Evolutionary conservation across 225 moss, liverwort and hornwort species (phyloP), one percentile per base, ranked within the genome.

Genomic region (Rhytidiadelphus loreus): DNA sequence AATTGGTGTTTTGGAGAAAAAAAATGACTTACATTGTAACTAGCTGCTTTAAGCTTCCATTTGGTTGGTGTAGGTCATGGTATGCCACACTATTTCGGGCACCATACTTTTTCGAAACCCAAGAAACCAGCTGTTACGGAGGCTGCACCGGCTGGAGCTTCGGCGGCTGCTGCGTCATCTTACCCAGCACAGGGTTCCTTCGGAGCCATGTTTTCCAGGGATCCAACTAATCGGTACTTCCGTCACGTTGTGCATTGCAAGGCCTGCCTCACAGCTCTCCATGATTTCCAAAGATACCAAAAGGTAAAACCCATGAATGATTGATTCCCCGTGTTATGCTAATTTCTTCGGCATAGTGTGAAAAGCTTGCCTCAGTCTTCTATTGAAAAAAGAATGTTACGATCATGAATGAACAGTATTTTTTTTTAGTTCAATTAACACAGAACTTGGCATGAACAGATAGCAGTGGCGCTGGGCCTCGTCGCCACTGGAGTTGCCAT

Each of bases 221-320:
- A 96, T 80, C 94, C 93, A 8, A 96, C 95, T 5, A 93, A 92
- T 74, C 92, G 96, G 0, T 96, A 96, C 69, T 96, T 91, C 82
- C 92, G 96, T 14, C 96, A 96, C 59, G 90, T 96, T 12, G 90
- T 96, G n/a, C 96, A 96, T 85, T 96, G 96, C 91, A 94, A 93
- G 72, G 33, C 91, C 14, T 96, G 96, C 86, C 90, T 94, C 62
- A 77, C 62, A 6, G 91, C 90, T 21, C 83, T 96, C 30, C 82
- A 81, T 32, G 88, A 37, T 60, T 95, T 96, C 41, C 90, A 91
- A 46, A 95, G 85, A 80, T 89, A 57, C 37, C 92, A 93, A 81
- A 92, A 95, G 86, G 92, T 89, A 16, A 44, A n/a, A 16, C 46
- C 46, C 48, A 26, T n/a, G 26, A 75, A 33, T 33, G 50, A 75